A percentile compares a stretch with the other conserved stretches of the same genome.
Evolutionary conservation across 1,284 basidiomycete species (phyloP).

Genomic region (Leccinum pachyderme): DNA sequence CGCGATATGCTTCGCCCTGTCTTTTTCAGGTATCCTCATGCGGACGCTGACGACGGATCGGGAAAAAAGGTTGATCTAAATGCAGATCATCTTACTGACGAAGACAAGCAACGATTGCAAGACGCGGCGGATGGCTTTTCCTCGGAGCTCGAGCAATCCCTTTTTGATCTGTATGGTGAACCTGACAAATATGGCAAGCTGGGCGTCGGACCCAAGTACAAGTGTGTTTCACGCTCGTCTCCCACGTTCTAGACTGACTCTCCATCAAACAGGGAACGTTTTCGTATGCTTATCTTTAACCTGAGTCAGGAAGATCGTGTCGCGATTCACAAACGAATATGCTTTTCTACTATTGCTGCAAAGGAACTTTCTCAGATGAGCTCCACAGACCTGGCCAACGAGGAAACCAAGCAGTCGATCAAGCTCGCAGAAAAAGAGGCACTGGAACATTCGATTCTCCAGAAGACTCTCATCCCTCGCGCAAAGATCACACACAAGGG

Average conservation of each 20-base stretch:
- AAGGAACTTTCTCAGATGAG: constrained; percentile 78
- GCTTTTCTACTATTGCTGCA: constrained; percentile 59
- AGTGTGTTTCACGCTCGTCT: constrained; percentile 48
- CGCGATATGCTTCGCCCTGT: constrained; percentile 66
- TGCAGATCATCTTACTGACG: constrained; percentile 47
- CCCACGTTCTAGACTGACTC: constrained; percentile 5
- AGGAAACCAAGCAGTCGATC: constrained; percentile 77
- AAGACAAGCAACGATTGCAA: constrained; percentile 53
- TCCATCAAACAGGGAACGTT: constrained; percentile 61
- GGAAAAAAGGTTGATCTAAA: constrained; percentile 37
- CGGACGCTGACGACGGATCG: constrained; percentile 23
- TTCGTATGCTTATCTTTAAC: constrained; percentile 81
- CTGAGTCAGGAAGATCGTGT: constrained; percentile 73
- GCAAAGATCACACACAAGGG: constrained; percentile 91
- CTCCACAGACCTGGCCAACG: constrained; percentile 80
- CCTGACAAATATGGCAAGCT: constrained; percentile 71
- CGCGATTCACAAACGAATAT: constrained; percentile 72
- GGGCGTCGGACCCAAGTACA: constrained; percentile 72
- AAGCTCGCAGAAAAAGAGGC: constrained; percentile 77
- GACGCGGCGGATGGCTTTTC: constrained; percentile 59
- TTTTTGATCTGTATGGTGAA: constrained; percentile 72
- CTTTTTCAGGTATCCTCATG: constrained; percentile 64
- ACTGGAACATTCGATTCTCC: constrained; percentile 77
- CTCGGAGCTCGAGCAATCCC: constrained; percentile 62
- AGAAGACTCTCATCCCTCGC: constrained; percentile 67